Base-by-base conservation (phyloP, 371 early-diverging fungal genomes). In the Apophysomyces trapeziformis region DNA sequence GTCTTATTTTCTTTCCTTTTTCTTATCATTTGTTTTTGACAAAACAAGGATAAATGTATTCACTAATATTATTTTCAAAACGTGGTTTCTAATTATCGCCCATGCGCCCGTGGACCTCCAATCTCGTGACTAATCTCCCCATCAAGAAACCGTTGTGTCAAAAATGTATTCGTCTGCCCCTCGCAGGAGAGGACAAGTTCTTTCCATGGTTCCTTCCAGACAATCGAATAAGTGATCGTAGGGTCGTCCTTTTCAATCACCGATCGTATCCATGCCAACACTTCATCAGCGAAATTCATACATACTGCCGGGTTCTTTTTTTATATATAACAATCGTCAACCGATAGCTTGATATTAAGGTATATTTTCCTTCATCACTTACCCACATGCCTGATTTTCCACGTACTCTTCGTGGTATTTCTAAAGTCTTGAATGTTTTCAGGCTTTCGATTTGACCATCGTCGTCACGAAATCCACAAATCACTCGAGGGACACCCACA, bases 401-500 rank as follows among this genome's bases (percentile, higher is more conserved):
- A 35, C 89, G 74, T 36, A 94, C 96, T 66, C 82, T 79, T 5
- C 93, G 78, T 13, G 97, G 96, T 47, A 97, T 89, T 50, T 94
- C 92, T 58, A 87, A 66, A 6, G 96, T 96, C 47, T 90, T 86
- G 64, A 89, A 82, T 4, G 82, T 81, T 63, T 90, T 70, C 7
- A 95, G 64, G 0, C 64, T 60, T 2, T 76, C 61, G 7, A 96
- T 63, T 8, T 71, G 64, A 5, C 93, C 94, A 47, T 87, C 72
- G 68, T 94, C 89, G 68, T 94, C 91, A 57, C 96, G 87, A 69
- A 90, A 97, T 0, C 96, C 98, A 39, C 95, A 85, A 39, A 94
- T 85, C 9, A 96, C 83, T 3, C 75, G 79, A 0, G 93, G 94
- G 5, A 95, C 87, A 2, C 96, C 98, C 1, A 94, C 90, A 5